Evolutionary conservation across 768 basidiomycete genomes (phyloP), one percentile per base, ranked within the genome.

Genomic region (Phaffia tasmanica): DNA sequence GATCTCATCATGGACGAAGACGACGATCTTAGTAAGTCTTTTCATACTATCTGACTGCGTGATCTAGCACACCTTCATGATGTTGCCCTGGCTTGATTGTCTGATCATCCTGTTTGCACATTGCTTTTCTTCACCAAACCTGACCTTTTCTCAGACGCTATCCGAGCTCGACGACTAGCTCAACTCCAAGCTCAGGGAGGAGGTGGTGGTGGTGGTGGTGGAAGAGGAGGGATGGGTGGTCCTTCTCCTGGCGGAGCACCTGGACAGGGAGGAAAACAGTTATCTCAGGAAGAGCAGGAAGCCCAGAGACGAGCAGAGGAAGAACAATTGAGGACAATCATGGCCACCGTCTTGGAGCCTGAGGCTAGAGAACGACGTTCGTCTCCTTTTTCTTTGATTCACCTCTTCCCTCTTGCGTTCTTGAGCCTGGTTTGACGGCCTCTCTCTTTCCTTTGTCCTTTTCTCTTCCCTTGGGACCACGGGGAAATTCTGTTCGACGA

Each of bases 301-400:
- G 88, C 88, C 69, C 81, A 88, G 74, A 83, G 85, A 82, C 81
- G 85, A 51, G 60, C 60, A 14, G 66, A 67, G 61, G 66, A 67
- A 9, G 66, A 67, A 56, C 66, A 67, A 59, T 18, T 67, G 66
- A 61, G 66, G 61, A 67, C 89, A 70, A 74, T 91, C 71, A 82
- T 93, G 73, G 82, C 85, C 9, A 86, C 87, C 5, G 81, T 93
- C 46, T 79, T 93, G 50, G 87, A 89, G 69, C 77, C 81, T 6
- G 84, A 82, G 63, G 89, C 90, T 50, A 81, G 89, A 67, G 90
- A 91, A 79, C 81, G 89, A 75, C 77, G 89, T 92, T 75, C 69
- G 79, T 75, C 51, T 19, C 9, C 61, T 51, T 42, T n/a, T 32
- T 21, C 23, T 29, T 57, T 19, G 16, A 50, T 54, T 25, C 65